These are phyloP conservation scores for Coemansia sp. DNA, from an alignment of 192 early-diverging fungal species.

Conservation along the genomic window DNA sequence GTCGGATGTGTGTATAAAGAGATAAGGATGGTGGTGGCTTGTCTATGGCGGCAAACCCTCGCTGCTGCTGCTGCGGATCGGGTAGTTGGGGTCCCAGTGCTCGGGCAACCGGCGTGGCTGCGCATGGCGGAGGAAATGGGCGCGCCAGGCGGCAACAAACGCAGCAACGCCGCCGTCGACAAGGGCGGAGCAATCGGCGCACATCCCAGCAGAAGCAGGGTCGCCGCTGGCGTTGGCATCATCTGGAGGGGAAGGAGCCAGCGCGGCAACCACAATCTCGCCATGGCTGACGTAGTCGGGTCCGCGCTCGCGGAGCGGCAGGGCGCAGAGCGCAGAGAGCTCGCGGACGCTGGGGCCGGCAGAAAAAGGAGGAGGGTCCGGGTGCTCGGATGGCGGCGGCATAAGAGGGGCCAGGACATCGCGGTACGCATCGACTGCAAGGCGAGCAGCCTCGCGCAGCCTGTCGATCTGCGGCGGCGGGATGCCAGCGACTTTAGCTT, in stretches of 20 bases:
- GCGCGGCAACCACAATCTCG: constrained; percentile 30
- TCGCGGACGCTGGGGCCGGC: not conserved
- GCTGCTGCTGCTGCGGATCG: not conserved
- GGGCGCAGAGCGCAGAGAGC: not conserved
- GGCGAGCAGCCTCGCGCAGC: constrained; percentile 7
- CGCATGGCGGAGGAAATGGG: constrained; percentile 43
- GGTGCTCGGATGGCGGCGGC: not conserved
- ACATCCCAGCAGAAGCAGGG: constrained; percentile 16
- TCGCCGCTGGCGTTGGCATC: not conserved
- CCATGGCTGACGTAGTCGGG: constrained; percentile 33
- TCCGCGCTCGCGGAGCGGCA: constrained; percentile 18
- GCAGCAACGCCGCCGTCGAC: constrained; percentile 21
- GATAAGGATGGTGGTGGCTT: too few species aligned
- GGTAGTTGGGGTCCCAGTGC: constrained; percentile 39
- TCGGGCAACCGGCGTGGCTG: constrained; percentile 38
- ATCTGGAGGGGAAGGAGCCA: not conserved
- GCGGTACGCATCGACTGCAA: not conserved
- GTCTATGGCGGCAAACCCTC: constrained; percentile 4
- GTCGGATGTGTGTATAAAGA: too few species aligned
- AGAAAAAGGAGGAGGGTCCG: not conserved
- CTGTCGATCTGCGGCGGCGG: constrained; percentile 12
- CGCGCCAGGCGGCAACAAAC: constrained; percentile 36
- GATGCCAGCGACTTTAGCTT: constrained; percentile 10
- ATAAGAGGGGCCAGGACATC: not conserved
- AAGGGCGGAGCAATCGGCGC: constrained; percentile 18